A percentile compares a stretch with the other conserved stretches of the same genome.
Conservation (phyloP, 371 early-diverging fungal genomes). For the Lichtheimia ornata region DNA sequence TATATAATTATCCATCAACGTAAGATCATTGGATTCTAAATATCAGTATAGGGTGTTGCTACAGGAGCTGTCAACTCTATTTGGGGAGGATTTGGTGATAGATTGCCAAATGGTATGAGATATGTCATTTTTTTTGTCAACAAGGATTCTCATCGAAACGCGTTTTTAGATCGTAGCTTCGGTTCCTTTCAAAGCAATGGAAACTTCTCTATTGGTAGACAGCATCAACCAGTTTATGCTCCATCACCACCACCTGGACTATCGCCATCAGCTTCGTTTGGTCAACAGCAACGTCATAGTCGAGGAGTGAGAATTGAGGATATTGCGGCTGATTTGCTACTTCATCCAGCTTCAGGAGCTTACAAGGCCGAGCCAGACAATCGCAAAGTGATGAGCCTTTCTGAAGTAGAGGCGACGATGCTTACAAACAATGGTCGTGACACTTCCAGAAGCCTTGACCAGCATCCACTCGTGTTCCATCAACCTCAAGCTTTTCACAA, state of each 20-base stretch:
- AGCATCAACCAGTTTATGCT: slow-evolving; percentile 23
- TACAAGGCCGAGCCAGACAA: slow-evolving; percentile 14
- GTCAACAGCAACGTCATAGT: slow-evolving; percentile 32
- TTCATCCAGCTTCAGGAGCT: slow-evolving; percentile 25
- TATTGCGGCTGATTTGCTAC: slow-evolving; percentile 61
- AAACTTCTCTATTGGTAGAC: slow-evolving; percentile 13
- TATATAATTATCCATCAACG: not conserved
- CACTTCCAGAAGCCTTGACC: not conserved
- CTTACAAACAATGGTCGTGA: slow-evolving; percentile 24
- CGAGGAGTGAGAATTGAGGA: slow-evolving; percentile 50
- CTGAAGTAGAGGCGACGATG: slow-evolving; percentile 72
- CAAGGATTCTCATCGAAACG: too few species aligned
- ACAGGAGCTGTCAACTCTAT: slow-evolving; percentile 56
- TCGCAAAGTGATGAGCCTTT: slow-evolving; percentile 63
- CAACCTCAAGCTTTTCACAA: slow-evolving; percentile 25
- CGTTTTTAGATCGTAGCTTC: slow-evolving; percentile 15
- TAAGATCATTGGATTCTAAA: not conserved
- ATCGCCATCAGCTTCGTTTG: slow-evolving; percentile 29
- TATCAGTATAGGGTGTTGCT: slow-evolving; percentile 57
- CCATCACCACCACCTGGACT: slow-evolving; percentile 27
- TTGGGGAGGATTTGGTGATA: slow-evolving; percentile 46
- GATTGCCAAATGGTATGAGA: slow-evolving; percentile 14
- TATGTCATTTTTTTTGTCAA: too few species aligned
- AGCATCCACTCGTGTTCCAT: slow-evolving; percentile 6
- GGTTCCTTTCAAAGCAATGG: slow-evolving; percentile 16